A percentile compares a stretch with the other conserved stretches of the same genome.
These are phyloP conservation scores for Ophiocordyceps sinensis DNA, from an alignment of 2,329 filamentous ascomycete genomes.

Conservation along the genomic window DNA sequence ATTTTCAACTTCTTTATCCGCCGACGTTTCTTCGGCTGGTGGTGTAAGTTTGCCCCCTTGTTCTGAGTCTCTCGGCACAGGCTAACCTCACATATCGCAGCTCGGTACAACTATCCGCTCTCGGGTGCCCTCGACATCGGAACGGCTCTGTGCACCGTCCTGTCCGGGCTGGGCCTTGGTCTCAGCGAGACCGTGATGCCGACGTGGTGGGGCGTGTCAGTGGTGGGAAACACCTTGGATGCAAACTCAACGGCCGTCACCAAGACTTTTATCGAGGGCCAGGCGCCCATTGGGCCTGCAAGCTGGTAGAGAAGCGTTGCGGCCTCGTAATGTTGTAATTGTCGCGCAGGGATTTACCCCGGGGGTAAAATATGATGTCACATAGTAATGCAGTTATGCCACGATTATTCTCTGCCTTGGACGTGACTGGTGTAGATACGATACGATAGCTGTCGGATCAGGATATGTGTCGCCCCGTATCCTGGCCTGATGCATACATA, in stretches of 20 bases:
- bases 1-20: conserved; percentile 40
- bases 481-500: too few species aligned
- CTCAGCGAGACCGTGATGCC: conserved; percentile 30
- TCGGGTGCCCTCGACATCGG: conserved; percentile 44
- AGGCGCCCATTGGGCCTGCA: conserved; percentile 13
- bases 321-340: neutral
- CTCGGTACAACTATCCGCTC: conserved; percentile 41
- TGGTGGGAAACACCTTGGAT: conserved; percentile 16
- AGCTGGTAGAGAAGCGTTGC: conserved; percentile 8
- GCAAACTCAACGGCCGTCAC: conserved; percentile 12
- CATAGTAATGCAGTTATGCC: neutral
- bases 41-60: conserved; percentile 23
- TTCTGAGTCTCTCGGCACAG: too few species aligned
- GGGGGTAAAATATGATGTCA: neutral
- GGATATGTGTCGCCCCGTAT: too few species aligned
- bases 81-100: conserved; percentile 1
- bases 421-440: too few species aligned
- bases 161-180: conserved; percentile 32
- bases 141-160: conserved; percentile 40
- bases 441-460: too few species aligned
- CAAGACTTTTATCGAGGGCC: conserved; percentile 11
- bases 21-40: conserved; percentile 37
- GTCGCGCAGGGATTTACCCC: neutral
- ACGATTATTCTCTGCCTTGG: neutral
- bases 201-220: conserved; percentile 31